Conservation (phyloP, 2,329 filamentous ascomycete species). For the Dothistroma pini region DNA sequence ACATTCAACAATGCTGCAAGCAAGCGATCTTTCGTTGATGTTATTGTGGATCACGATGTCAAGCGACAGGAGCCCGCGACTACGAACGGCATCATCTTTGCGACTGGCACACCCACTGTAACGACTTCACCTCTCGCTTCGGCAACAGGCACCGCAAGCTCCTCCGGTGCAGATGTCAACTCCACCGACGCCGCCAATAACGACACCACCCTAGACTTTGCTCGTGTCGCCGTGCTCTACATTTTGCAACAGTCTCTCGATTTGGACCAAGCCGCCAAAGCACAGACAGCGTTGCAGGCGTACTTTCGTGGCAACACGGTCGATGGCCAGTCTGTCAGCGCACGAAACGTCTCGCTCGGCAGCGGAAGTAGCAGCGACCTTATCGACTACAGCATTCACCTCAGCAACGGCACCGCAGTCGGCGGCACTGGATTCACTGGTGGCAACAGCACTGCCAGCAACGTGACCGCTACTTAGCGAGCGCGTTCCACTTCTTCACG, state of each 20-base stretch:
- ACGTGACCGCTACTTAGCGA: neutral
- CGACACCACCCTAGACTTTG: constrained; percentile 41
- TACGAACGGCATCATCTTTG: constrained; percentile 35
- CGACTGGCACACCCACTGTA: constrained; percentile 18
- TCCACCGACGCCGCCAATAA: constrained; percentile 15
- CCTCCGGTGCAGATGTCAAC: constrained; percentile 13
- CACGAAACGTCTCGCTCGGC: constrained; percentile 29
- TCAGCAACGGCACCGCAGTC: constrained; percentile 28
- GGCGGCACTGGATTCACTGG: constrained; percentile 13
- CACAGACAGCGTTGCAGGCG: constrained; percentile 42
- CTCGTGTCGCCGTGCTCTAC: constrained; percentile 44
- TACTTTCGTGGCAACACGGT: constrained; percentile 28
- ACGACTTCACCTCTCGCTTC: constrained; percentile 1
- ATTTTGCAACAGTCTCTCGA: constrained; percentile 42
- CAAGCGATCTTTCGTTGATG: constrained; percentile 14
- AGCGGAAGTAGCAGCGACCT: constrained; percentile 29
- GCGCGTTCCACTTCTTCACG: neutral
- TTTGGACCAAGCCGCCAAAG: constrained; percentile 40
- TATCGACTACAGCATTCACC: constrained; percentile 13
- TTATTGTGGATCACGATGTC: neutral
- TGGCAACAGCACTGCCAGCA: neutral
- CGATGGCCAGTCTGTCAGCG: constrained; percentile 15
- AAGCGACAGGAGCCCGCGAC: constrained; percentile 14
- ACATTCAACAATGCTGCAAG: constrained; percentile 64
- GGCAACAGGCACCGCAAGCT: constrained; percentile 12